Evolutionary conservation across 192 early-diverging fungal genomes (phyloP), one percentile per base, ranked within the genome.

Genomic region (Powellomyces hirtus): DNA sequence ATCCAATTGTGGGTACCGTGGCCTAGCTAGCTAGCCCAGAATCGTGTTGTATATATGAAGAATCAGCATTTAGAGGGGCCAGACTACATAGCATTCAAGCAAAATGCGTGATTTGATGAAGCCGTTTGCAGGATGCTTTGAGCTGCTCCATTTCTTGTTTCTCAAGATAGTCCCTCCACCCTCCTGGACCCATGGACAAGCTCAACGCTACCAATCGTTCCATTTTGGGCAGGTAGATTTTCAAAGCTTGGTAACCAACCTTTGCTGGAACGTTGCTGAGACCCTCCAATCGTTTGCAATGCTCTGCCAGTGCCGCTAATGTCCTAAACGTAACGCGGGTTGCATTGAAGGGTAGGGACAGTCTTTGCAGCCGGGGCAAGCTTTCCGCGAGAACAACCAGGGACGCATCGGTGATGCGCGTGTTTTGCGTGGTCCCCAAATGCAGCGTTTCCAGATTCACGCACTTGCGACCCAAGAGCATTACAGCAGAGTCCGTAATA

Each of bases 1-100:
- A 92, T 53, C 81, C 86, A 55, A 83, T 90, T 27, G 84, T 90
- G 40, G 90, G 90, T n/a, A n/a, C n/a, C n/a, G n/a, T n/a, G n/a
- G n/a, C n/a, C n/a, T n/a, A n/a, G n/a, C n/a, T n/a, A n/a, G n/a
- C n/a, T n/a, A n/a, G n/a, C n/a, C n/a, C n/a, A n/a, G n/a, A n/a
- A n/a, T n/a, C n/a, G n/a, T n/a, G n/a, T n/a, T n/a, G n/a, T n/a
- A n/a, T n/a, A n/a, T n/a, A n/a, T n/a, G n/a, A n/a, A n/a, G n/a
- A n/a, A n/a, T n/a, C n/a, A n/a, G n/a, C n/a, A n/a, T n/a, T n/a
- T n/a, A n/a, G n/a, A n/a, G n/a, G n/a, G n/a, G n/a, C n/a, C n/a
- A n/a, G n/a, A n/a, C n/a, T n/a, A n/a, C n/a, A n/a, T n/a, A 42
- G 40, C 18, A 13, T 42, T 18, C 18, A 49, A 18, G 46, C 46